These are phyloP conservation scores for Ilyonectria sp. DNA, from an alignment of 2,329 filamentous ascomycete species.

Conservation along the genomic window DNA sequence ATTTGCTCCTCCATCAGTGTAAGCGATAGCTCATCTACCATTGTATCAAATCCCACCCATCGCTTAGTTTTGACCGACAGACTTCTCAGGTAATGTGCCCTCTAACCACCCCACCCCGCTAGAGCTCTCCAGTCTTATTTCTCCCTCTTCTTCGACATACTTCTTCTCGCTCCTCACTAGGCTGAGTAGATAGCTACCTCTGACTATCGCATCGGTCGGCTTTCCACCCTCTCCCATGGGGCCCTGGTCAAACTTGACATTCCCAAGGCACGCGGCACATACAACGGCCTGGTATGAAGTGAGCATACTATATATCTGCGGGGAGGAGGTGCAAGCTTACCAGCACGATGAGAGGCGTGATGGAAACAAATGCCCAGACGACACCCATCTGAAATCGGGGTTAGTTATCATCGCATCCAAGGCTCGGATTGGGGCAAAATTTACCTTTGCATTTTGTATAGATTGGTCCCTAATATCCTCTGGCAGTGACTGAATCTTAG, in stretches of 20 bases:
- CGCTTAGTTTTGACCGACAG: slow-evolving; percentile 13
- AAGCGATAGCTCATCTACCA: slow-evolving; percentile 5
- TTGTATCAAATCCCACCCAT: slow-evolving; percentile 18
- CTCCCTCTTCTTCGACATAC: slow-evolving; percentile 33
- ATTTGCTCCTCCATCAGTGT: background rate
- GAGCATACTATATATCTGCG: slow-evolving; percentile 6
- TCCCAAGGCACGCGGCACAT: slow-evolving; percentile 49
- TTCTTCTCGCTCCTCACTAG: slow-evolving; percentile 40
- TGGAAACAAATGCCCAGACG: slow-evolving; percentile 76
- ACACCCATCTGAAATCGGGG: slow-evolving; percentile 62
- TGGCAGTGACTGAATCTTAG: slow-evolving; percentile 36
- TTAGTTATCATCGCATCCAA: slow-evolving; percentile 5
- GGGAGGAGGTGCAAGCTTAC: slow-evolving; percentile 44
- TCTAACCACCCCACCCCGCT: slow-evolving; percentile 24
- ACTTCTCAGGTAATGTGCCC: slow-evolving; percentile 15
- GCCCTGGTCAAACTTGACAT: slow-evolving; percentile 49
- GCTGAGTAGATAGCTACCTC: slow-evolving; percentile 50
- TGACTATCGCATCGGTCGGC: slow-evolving; percentile 47
- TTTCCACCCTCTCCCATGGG: slow-evolving; percentile 45
- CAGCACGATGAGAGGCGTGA: slow-evolving; percentile 70
- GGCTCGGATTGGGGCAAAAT: background rate
- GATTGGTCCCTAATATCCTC: slow-evolving; percentile 30
- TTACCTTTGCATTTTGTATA: slow-evolving; percentile 48
- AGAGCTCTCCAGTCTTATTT: slow-evolving; percentile 35
- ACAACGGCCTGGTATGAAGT: slow-evolving; percentile 44